Evolutionary conservation across 164 flowering plant genomes (phyloP).

Genomic region (Magnolia officinalis): DNA sequence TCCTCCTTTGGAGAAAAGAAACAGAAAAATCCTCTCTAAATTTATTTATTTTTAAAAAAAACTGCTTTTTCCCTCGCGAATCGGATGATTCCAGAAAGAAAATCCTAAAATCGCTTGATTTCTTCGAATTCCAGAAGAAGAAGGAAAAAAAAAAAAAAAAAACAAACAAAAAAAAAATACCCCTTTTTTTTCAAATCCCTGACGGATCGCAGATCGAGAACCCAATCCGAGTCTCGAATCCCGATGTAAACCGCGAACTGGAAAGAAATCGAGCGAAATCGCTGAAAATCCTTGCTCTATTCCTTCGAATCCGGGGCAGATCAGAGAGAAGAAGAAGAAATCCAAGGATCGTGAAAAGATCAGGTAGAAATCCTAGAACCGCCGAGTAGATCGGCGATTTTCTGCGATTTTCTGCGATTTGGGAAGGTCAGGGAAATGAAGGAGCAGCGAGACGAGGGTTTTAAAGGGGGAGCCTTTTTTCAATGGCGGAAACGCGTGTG

Average conservation of each 20-base stretch:
- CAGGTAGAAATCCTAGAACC: background rate
- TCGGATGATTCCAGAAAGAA: background rate
- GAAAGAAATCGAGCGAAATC: background rate
- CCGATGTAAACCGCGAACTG: background rate
- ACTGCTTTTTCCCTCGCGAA: no score
- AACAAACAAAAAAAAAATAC: background rate
- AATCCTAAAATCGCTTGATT: background rate
- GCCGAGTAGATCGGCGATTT: background rate
- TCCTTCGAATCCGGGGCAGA: background rate
- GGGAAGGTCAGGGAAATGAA: background rate
- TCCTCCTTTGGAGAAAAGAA: background rate
- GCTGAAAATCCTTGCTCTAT: background rate
- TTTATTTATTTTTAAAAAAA: no score
- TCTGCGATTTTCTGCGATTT: background rate
- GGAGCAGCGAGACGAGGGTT: background rate
- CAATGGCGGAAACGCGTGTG: background rate
- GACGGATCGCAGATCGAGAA: background rate
- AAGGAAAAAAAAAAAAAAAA: no score
- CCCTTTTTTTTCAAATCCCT: slow-evolving; percentile 1
- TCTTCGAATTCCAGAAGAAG: background rate
- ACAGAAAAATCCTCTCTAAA: background rate
- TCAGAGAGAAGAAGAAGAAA: background rate
- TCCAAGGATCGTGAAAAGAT: background rate
- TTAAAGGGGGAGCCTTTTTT: background rate
- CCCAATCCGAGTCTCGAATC: background rate